Conservation (phyloP, 2,329 filamentous ascomycete species). For the Calonectria pauciramosa region DNA sequence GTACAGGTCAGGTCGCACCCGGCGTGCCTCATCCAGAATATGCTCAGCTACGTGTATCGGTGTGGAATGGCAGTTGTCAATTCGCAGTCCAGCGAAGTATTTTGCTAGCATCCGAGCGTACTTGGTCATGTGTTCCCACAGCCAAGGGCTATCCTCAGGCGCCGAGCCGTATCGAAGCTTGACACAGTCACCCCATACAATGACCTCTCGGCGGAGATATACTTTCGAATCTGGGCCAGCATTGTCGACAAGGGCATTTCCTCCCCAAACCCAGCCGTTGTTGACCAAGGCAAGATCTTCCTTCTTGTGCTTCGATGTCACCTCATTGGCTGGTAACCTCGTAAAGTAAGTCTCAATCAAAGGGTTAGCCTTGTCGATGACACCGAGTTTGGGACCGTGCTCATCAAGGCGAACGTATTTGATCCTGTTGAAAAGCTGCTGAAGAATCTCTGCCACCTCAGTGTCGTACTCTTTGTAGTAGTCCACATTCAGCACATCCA, state of each 20-base stretch:
- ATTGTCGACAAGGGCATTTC: slow-evolving; percentile 93
- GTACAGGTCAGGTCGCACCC: slow-evolving; percentile 87
- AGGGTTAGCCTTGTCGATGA: slow-evolving; percentile 81
- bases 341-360: slow-evolving; percentile 97
- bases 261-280: slow-evolving; percentile 99
- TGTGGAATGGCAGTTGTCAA: slow-evolving; percentile 98
- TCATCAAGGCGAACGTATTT: slow-evolving; percentile 96
- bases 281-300: slow-evolving; percentile 88
- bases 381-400: slow-evolving; percentile 87
- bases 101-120: slow-evolving; percentile 95
- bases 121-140: slow-evolving; percentile 96
- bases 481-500: slow-evolving; percentile 88
- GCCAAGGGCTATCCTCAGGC: slow-evolving; percentile 88
- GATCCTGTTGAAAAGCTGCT: slow-evolving; percentile 93
- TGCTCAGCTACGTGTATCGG: slow-evolving; percentile 95
- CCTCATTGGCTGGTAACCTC: slow-evolving; percentile 82
- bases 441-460: slow-evolving; percentile 85
- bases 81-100: slow-evolving; percentile 94
- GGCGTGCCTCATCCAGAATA: slow-evolving; percentile 92
- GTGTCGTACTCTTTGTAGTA: slow-evolving; percentile 94
- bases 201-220: slow-evolving; percentile 96
- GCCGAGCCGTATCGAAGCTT: slow-evolving; percentile 91
- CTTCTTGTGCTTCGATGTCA: slow-evolving; percentile 81
- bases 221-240: slow-evolving; percentile 90
- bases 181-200: slow-evolving; percentile 98